Evolutionary conservation across 148 eudicot genomes (phyloP).

Genomic region (Camellia granthamiana): DNA sequence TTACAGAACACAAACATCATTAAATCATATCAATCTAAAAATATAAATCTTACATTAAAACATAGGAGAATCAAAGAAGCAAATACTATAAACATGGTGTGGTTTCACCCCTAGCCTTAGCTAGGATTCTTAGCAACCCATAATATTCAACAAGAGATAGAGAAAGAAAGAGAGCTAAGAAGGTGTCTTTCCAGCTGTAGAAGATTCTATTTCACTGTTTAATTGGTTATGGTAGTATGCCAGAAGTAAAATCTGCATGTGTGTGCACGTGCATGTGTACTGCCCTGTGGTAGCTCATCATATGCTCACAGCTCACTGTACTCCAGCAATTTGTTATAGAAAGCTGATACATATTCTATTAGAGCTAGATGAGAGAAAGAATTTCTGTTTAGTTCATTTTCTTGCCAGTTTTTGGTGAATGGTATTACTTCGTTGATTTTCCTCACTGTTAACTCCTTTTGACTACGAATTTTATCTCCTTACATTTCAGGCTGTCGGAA

Average conservation of each 20-base stretch:
- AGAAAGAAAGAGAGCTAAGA: no score
- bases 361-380: not conserved
- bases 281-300: not conserved
- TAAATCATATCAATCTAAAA: no score
- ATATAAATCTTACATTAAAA: no score
- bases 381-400: not conserved
- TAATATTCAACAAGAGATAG: no score
- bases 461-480: not conserved
- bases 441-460: not conserved
- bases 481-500: conserved; percentile 79
- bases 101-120: no score
- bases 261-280: not conserved
- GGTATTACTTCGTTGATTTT: not conserved
- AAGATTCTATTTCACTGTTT: not conserved
- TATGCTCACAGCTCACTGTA: not conserved
- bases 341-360: not conserved
- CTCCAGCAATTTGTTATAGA: not conserved
- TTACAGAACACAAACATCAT: no score
- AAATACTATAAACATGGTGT: no score
- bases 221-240: not conserved
- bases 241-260: not conserved
- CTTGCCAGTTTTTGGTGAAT: not conserved
- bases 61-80: no score
- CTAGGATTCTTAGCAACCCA: no score
- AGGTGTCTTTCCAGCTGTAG: not conserved